Conservation (phyloP, 768 basidiomycete genomes). For the Punctularia strigosozonata region DNA sequence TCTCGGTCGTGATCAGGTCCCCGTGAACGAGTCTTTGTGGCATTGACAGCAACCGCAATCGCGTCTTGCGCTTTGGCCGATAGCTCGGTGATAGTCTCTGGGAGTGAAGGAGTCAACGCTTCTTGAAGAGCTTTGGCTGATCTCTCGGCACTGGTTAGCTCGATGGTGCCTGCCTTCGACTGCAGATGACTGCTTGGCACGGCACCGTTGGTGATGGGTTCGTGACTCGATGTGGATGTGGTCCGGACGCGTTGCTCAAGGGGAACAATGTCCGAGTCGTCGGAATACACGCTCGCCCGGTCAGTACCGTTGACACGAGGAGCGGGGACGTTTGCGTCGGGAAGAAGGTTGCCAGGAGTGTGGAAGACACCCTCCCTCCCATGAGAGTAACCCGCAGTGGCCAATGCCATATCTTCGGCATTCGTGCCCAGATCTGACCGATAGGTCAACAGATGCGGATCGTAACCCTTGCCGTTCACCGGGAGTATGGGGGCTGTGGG, state of each 20-base stretch:
- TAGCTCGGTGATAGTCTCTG: constrained; percentile 49
- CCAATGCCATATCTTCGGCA: neutral
- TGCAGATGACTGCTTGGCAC: neutral
- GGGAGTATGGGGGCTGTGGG: neutral
- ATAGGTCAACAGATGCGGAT: too few species aligned
- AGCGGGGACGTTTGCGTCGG: too few species aligned
- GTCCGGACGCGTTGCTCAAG: constrained; percentile 18
- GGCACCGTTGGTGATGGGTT: neutral
- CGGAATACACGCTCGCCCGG: constrained; percentile 61
- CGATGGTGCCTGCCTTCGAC: constrained; percentile 10
- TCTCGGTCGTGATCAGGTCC: constrained; percentile 41
- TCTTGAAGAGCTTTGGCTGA: constrained; percentile 57
- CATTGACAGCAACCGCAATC: too few species aligned
- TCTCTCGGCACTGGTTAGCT: constrained; percentile 55
- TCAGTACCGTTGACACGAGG: constrained; percentile 22
- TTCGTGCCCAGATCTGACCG: neutral
- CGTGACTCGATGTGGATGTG: constrained; percentile 3
- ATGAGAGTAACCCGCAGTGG: constrained; percentile 10
- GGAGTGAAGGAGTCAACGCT: constrained; percentile 42
- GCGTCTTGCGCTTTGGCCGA: constrained; percentile 44
- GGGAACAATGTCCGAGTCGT: constrained; percentile 65
- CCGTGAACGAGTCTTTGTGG: too few species aligned
- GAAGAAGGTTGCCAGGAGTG: too few species aligned
- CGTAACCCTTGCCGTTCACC: neutral
- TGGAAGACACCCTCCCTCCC: constrained; percentile 8